Percentiles rank a stretch among this genome's conserved stretches.
Conservation (phyloP, 1,284 basidiomycete genomes). For the Cerrena zonata region DNA sequence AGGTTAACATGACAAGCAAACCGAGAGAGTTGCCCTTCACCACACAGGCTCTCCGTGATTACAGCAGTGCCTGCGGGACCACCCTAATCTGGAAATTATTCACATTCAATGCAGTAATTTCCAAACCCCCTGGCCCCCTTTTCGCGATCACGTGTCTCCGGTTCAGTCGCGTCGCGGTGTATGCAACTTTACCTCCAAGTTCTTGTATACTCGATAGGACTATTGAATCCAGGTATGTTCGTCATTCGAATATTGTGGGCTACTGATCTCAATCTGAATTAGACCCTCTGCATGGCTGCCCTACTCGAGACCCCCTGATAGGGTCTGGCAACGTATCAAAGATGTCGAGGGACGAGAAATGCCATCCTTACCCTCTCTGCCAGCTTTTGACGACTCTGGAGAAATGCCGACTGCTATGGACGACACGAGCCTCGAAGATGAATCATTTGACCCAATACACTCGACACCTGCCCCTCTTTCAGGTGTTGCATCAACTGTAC, state of each 20-base stretch:
- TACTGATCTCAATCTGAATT: not conserved
- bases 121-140: too few species aligned
- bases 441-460: constrained; percentile 45
- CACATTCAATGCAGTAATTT: too few species aligned
- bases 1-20: not conserved
- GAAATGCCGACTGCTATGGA: constrained; percentile 17
- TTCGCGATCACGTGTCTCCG: constrained; percentile 4
- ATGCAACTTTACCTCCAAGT: too few species aligned
- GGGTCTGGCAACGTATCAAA: constrained; percentile 74
- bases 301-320: constrained; percentile 69
- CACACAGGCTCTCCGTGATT: too few species aligned
- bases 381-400: constrained; percentile 58
- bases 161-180: constrained; percentile 3
- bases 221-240: too few species aligned
- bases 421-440: constrained; percentile 12
- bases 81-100: too few species aligned
- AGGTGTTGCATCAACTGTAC: constrained; percentile 39
- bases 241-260: too few species aligned
- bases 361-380: constrained; percentile 72
- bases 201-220: too few species aligned
- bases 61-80: too few species aligned
- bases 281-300: constrained; percentile 20
- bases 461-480: constrained; percentile 57
- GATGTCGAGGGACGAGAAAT: constrained; percentile 63
- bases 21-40: too few species aligned